Percentiles rank a stretch among this genome's conserved stretches.
These are phyloP conservation scores for Citrus mangshanensis DNA, from an alignment of 345 rosid species.

Conservation along the genomic window DNA sequence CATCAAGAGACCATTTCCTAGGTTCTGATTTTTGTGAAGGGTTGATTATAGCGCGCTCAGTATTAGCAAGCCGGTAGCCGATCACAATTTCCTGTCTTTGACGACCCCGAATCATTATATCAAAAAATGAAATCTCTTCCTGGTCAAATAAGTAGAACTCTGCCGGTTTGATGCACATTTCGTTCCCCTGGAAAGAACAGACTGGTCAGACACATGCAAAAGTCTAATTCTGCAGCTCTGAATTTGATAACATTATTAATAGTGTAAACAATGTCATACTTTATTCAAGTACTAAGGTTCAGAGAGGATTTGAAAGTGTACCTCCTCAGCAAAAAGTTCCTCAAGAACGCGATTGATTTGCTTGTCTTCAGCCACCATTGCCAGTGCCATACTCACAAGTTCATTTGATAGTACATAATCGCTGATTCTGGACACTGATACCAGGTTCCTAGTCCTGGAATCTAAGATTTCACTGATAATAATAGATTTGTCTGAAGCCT, in stretches of 20 bases:
- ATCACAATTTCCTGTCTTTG: constrained; percentile 69
- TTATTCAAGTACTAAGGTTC: not conserved
- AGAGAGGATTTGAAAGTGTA: constrained; percentile 14
- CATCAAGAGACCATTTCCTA: constrained; percentile 81
- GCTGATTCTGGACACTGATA: constrained; percentile 88
- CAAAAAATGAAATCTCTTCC: constrained; percentile 74
- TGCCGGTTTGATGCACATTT: constrained; percentile 87
- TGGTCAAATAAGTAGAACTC: constrained; percentile 79
- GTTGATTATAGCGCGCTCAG: constrained; percentile 76
- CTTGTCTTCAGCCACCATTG: constrained; percentile 94
- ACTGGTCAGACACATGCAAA: not conserved
- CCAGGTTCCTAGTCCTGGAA: constrained; percentile 92
- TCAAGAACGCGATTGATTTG: constrained; percentile 93
- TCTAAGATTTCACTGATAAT: constrained; percentile 89
- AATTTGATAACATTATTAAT: not conserved
- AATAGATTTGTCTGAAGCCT: constrained; percentile 82
- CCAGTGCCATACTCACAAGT: constrained; percentile 92
- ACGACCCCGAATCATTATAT: constrained; percentile 72
- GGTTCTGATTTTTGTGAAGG: constrained; percentile 55
- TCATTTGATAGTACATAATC: constrained; percentile 89
- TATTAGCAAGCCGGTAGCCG: constrained; percentile 65
- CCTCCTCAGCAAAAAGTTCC: constrained; percentile 86
- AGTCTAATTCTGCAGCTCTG: not conserved
- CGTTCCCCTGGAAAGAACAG: constrained; percentile 60
- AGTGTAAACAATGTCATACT: too few relatives aligned